Evolutionary conservation across 1,284 basidiomycete genomes (phyloP), one percentile per base, ranked within the genome.

Genomic region (Malassezia equina): DNA sequence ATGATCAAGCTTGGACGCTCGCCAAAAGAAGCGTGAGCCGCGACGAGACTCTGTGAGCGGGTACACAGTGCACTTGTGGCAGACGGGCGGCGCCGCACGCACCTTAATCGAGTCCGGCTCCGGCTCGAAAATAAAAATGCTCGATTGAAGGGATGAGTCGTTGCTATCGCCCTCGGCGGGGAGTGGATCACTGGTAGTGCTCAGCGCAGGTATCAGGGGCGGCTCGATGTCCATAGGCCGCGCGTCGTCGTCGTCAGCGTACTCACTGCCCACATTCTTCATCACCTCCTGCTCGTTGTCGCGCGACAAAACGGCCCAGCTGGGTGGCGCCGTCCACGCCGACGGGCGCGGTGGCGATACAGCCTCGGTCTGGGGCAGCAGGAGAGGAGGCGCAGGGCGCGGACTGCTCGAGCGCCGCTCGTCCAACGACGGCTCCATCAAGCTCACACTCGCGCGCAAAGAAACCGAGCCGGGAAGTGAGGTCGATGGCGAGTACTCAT

Each of bases 251-350:
- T 66, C 66, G 7, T 66, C 66, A 17, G 60, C 60, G 23, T 69
- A 60, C 36, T 65, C 62, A 7, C 58, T 64, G 25, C 57, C 66
- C 31, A 61, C 65, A 21, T 68, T 63, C 29, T 59, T 61, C 51
- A 70, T 55, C 17, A 58, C 56, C 40, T 63, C 66, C 23, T 51
- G 53, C n/a, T 56, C 50, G 48, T 24, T 48, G 3, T 59, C 58
- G 44, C 66, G 60, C 4, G 65, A 60, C 41, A 69, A 67, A 19
- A 74, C 71, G 17, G 71, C 71, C 71, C 71, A 74, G 51, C 65
- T 68, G 55, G 71, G 70, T 12, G 71, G 71, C 17, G 71, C 70
- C 62, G 64, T 62, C 71, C 71, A 74, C 34, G 64, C 61, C 19
- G 70, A 72, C 43, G 58, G 52, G 2, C 61, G 49, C 13, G 7